These are phyloP conservation scores for Endocarpon pusillum DNA, from an alignment of 495 filamentous ascomycete species.

Conservation along the genomic window DNA sequence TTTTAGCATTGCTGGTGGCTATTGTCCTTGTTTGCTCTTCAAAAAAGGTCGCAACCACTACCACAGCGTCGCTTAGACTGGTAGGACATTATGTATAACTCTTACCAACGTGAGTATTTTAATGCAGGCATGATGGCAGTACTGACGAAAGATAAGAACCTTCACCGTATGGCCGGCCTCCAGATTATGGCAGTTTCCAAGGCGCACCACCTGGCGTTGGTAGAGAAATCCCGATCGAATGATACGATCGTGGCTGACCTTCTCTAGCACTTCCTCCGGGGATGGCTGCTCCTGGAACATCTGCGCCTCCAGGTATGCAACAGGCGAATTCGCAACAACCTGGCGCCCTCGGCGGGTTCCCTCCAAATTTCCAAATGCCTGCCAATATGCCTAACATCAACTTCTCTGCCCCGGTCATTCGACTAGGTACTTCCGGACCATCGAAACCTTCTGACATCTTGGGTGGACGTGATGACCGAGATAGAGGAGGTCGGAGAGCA, in stretches of 20 bases:
- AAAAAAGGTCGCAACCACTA: too few relatives aligned
- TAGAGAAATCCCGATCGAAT: conserved; percentile 25
- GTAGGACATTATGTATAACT: conserved; percentile 62
- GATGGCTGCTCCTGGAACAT: conserved; percentile 64
- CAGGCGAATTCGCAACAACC: conserved; percentile 47
- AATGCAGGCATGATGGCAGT: background rate
- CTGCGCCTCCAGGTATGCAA: conserved; percentile 64
- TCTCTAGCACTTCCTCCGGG: conserved; percentile 44
- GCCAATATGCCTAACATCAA: conserved; percentile 95
- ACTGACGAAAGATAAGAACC: conserved; percentile 19
- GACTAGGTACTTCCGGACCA: conserved; percentile 57
- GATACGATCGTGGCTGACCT: conserved; percentile 10
- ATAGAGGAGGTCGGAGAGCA: conserved; percentile 36
- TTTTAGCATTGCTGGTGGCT: too few relatives aligned
- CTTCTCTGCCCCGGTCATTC: conserved; percentile 92
- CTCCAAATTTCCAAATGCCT: conserved; percentile 74
- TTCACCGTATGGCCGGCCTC: conserved; percentile 51
- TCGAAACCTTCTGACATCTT: conserved; percentile 44
- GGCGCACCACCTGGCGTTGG: conserved; percentile 78
- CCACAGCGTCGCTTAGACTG: too few relatives aligned
- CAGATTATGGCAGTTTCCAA: conserved; percentile 55
- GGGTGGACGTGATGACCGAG: conserved; percentile 23
- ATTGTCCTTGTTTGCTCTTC: too few relatives aligned
- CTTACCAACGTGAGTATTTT: conserved; percentile 50
- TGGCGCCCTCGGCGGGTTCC: conserved; percentile 50